These are phyloP conservation scores for Annulohypoxylon truncatum DNA, from an alignment of 2,329 filamentous ascomycete genomes.

Conservation along the genomic window DNA sequence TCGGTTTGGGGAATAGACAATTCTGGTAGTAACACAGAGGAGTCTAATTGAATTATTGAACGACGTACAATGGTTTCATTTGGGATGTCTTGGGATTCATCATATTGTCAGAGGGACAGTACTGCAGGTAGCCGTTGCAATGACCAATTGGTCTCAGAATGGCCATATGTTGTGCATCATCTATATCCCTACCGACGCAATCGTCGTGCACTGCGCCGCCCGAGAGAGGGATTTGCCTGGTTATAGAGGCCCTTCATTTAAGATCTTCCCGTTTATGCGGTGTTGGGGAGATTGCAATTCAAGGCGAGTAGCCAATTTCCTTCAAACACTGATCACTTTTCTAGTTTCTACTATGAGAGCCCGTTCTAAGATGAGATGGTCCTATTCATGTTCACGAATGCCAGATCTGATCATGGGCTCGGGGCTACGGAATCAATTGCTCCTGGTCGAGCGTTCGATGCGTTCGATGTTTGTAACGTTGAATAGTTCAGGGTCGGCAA, in stretches of 20 bases:
- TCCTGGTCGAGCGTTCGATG: background rate
- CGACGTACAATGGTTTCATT: conserved; percentile 2
- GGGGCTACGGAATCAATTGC: background rate
- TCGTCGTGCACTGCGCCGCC: conserved; percentile 9
- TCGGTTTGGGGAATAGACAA: conserved; percentile 17
- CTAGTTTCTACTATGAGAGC: background rate
- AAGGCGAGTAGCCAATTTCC: background rate
- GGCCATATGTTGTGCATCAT: conserved; percentile 26
- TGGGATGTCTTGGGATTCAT: conserved; percentile 8
- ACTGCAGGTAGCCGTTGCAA: conserved; percentile 33
- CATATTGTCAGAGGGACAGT: conserved; percentile 17
- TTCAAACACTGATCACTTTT: background rate
- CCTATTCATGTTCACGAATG: background rate
- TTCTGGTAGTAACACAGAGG: conserved; percentile 19
- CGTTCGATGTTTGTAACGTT: conserved; percentile 17
- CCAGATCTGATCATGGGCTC: background rate
- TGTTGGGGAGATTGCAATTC: background rate
- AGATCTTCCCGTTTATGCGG: background rate
- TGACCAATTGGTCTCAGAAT: conserved; percentile 29
- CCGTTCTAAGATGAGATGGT: background rate
- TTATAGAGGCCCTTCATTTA: conserved; percentile 11
- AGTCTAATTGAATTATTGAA: conserved; percentile 19
- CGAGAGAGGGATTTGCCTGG: background rate
- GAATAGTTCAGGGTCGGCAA: conserved; percentile 4
- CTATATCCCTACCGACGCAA: background rate